Percentiles rank a stretch among this genome's conserved stretches.
Evolutionary conservation across 345 rosid genomes (phyloP).

Genomic region (Bruguiera sexangula): DNA sequence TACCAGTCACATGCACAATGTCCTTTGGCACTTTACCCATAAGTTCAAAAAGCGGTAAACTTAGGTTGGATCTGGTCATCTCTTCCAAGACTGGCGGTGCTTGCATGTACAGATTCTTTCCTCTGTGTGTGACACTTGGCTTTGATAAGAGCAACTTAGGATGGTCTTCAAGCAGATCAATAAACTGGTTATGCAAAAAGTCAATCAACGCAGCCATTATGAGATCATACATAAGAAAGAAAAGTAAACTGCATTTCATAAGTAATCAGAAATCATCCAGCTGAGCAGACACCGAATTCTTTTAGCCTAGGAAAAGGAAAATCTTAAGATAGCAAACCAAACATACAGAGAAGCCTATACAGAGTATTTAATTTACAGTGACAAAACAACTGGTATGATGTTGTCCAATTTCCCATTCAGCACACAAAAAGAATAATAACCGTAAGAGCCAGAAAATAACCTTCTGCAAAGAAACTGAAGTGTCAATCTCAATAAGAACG

Average conservation of each 20-base stretch:
- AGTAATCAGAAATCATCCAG: too few species aligned
- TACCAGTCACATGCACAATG: conserved; percentile 25
- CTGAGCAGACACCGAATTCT: too few species aligned
- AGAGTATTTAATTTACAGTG: too few species aligned
- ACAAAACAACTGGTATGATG: background rate
- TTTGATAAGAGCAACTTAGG: conserved; percentile 68
- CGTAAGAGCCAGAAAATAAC: conserved; percentile 32
- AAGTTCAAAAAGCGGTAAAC: conserved; percentile 56
- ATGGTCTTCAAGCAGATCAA: conserved; percentile 70
- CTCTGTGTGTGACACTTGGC: conserved; percentile 62
- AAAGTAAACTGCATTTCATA: background rate
- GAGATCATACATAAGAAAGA: background rate
- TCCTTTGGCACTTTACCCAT: conserved; percentile 53
- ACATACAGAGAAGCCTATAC: too few species aligned
- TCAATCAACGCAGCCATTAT: conserved; percentile 2
- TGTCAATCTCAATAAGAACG: conserved; percentile 71
- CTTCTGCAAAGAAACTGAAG: conserved; percentile 70
- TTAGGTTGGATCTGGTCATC: conserved; percentile 74
- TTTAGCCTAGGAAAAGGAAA: too few species aligned
- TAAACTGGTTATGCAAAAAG: conserved; percentile 47
- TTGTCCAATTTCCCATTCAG: background rate
- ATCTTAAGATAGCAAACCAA: too few species aligned
- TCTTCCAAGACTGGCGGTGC: conserved; percentile 93
- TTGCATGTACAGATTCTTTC: conserved; percentile 85
- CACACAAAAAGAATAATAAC: background rate